phyloP scores from a whole-genome alignment of 352 stramenopile species.

The Pythium phragmitis region DNA sequence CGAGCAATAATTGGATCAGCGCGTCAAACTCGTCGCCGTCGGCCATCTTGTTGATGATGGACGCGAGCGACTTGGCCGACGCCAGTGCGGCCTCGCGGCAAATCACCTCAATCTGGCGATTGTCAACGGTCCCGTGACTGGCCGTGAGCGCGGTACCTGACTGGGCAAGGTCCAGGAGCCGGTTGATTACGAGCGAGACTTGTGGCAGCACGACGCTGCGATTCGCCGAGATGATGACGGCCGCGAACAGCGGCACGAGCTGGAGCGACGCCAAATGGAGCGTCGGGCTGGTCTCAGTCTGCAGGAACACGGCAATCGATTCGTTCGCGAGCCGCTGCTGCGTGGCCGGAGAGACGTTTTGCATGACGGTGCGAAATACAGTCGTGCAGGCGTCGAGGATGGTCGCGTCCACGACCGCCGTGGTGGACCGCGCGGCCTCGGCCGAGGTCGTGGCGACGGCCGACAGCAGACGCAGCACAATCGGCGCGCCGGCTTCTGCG shows the following conservation, averaged over 20 bases:
- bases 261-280: constrained; percentile 48
- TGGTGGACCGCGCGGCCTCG: constrained; percentile 31
- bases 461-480: constrained; percentile 66
- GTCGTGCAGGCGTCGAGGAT: constrained; percentile 54
- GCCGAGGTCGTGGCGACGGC: constrained; percentile 61
- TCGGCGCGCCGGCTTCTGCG: constrained; percentile 33
- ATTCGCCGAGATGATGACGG: constrained; percentile 77
- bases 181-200: constrained; percentile 71
- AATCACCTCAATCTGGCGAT: constrained; percentile 38
- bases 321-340: constrained; percentile 66
- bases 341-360: constrained; percentile 58
- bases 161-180: constrained; percentile 74
- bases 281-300: constrained; percentile 35
- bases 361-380: constrained; percentile 76
- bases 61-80: constrained; percentile 72
- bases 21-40: constrained; percentile 79
- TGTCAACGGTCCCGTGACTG: constrained; percentile 7
- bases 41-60: constrained; percentile 87
- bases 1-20: constrained; percentile 66
- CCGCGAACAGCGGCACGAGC: constrained; percentile 72
- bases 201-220: constrained; percentile 57
- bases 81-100: constrained; percentile 56
- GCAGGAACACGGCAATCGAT: constrained; percentile 60
- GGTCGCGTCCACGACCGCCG: constrained; percentile 32
- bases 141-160: constrained; percentile 19